These are phyloP conservation scores for Neurospora sp. DNA, from an alignment of 495 filamentous ascomycete genomes.

Conservation along the genomic window DNA sequence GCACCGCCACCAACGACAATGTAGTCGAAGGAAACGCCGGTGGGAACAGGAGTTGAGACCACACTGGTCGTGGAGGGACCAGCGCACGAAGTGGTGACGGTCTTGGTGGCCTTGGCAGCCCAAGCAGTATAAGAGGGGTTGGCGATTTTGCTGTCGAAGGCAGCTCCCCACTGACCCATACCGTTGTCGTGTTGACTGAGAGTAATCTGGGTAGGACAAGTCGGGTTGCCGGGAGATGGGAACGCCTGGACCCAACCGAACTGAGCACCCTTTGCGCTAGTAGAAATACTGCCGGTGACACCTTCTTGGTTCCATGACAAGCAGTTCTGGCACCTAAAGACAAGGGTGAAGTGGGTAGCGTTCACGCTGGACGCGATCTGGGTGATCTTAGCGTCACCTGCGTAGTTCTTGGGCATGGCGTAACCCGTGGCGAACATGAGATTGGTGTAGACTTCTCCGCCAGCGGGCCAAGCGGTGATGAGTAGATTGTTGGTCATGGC, in stretches of 20 bases:
- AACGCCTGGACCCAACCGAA: conserved; percentile 27
- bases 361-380: conserved; percentile 47
- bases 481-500: conserved; percentile 51
- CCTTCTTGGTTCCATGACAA: conserved; percentile 37
- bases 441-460: conserved; percentile 38
- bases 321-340: conserved; percentile 56
- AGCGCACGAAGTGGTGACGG: conserved; percentile 26
- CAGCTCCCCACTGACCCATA: conserved; percentile 34
- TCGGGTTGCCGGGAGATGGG: conserved; percentile 21
- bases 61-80: conserved; percentile 12
- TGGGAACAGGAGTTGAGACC: conserved; percentile 33
- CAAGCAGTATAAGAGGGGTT: conserved; percentile 43
- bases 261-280: conserved; percentile 13
- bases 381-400: conserved; percentile 45
- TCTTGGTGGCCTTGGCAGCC: conserved; percentile 35
- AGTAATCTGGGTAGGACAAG: conserved; percentile 23
- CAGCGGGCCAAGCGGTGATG: conserved; percentile 46
- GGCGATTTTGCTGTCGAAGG: conserved; percentile 28
- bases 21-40: conserved; percentile 50
- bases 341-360: conserved; percentile 42
- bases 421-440: conserved; percentile 50
- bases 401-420: conserved; percentile 46
- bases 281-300: conserved; percentile 11
- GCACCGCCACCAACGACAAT: conserved; percentile 57
- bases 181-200: conserved; percentile 27